phyloP scores from a whole-genome alignment of 768 basidiomycete genomes.

The Boletales sp. region DNA sequence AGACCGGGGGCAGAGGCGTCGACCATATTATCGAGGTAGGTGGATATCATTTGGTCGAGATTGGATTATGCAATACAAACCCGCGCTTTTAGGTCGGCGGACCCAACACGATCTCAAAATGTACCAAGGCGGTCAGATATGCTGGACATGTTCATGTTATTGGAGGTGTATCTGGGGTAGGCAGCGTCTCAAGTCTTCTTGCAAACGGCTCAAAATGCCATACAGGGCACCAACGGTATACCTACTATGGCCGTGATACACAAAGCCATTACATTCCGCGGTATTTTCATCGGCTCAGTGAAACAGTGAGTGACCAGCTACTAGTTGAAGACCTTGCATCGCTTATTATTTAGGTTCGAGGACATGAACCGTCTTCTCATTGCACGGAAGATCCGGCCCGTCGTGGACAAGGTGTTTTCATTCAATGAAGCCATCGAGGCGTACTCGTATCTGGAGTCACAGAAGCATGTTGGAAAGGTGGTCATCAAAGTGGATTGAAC shows the following conservation, averaged over 20 bases:
- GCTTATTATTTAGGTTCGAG: constrained; percentile 38
- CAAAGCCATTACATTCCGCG: constrained; percentile 43
- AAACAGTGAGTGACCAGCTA: constrained; percentile 39
- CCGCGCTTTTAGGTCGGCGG: constrained; percentile 46
- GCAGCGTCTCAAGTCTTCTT: not conserved
- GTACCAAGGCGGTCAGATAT: constrained; percentile 35
- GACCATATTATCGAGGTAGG: constrained; percentile 34
- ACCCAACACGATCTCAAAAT: constrained; percentile 45
- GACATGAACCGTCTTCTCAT: constrained; percentile 49
- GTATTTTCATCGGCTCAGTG: constrained; percentile 56
- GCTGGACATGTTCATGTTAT: constrained; percentile 49
- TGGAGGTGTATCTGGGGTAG: constrained; percentile 46
- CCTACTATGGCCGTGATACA: constrained; percentile 35
- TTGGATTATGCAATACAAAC: no score
- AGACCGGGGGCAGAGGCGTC: constrained; percentile 31
- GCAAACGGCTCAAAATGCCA: not conserved
- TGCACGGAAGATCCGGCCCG: constrained; percentile 44
- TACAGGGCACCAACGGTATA: constrained; percentile 23
- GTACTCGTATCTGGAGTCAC: constrained; percentile 49
- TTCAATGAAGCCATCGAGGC: constrained; percentile 54
- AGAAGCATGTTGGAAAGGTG: constrained; percentile 61
- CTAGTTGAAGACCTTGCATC: not conserved
- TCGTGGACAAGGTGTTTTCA: constrained; percentile 54
- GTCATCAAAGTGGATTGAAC: constrained; percentile 44
- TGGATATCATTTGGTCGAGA: not conserved